phyloP scores from a whole-genome alignment of 306 rosid species.

The Quercus mongolica region DNA sequence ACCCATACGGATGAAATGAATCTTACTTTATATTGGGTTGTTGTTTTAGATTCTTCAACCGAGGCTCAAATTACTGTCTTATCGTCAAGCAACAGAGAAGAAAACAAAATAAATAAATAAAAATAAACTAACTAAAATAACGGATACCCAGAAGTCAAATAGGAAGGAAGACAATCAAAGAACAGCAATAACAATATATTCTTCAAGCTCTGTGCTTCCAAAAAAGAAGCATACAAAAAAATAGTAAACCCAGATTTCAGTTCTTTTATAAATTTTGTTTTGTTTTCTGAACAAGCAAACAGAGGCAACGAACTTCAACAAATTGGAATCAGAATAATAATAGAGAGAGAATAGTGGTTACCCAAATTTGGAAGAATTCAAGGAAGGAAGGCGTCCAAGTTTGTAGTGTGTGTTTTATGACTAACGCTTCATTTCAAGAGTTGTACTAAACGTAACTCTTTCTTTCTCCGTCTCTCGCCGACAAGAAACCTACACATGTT shows the following conservation, averaged over 20 bases:
- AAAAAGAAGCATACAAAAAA: too few species aligned
- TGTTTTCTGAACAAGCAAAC: too few species aligned
- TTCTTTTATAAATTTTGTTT: too few species aligned
- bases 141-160: not conserved
- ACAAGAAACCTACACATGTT: not conserved
- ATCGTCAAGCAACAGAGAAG: not conserved
- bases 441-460: conserved; percentile 2
- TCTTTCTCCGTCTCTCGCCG: not conserved
- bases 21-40: not conserved
- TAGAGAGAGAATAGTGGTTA: not conserved
- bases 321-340: too few species aligned
- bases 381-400: not conserved
- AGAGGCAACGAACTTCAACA: too few species aligned
- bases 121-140: not conserved
- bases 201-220: not conserved
- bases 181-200: not conserved
- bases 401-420: not conserved
- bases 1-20: not conserved
- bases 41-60: not conserved
- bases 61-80: not conserved
- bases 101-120: not conserved
- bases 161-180: not conserved
- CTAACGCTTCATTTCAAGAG: not conserved
- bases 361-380: not conserved
- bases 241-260: too few species aligned